Conservation (phyloP, 2,329 filamentous ascomycete species). For the Neonectria ditissima region DNA sequence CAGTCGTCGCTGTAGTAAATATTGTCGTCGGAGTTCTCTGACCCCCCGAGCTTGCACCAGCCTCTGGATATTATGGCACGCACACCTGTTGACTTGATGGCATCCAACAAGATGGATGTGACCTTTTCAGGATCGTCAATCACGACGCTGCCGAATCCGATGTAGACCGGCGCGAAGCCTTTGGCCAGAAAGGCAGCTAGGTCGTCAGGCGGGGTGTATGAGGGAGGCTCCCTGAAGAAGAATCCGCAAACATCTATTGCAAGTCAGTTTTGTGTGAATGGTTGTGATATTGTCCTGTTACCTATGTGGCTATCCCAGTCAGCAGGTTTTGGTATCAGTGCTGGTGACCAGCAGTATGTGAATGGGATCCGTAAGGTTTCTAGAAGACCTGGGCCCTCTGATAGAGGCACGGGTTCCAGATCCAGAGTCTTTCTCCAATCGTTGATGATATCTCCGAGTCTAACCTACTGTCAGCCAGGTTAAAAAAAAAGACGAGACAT, state of each 20-base stretch:
- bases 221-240: slow-evolving; percentile 68
- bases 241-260: slow-evolving; percentile 67
- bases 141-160: slow-evolving; percentile 80
- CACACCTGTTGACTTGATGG: slow-evolving; percentile 70
- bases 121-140: slow-evolving; percentile 75
- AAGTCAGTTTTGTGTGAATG: neutral
- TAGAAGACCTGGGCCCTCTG: slow-evolving; percentile 78
- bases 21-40: slow-evolving; percentile 61
- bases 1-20: slow-evolving; percentile 77
- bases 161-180: slow-evolving; percentile 73
- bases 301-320: slow-evolving; percentile 74
- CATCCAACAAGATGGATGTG: slow-evolving; percentile 75
- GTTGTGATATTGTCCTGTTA: neutral
- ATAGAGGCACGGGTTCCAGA: slow-evolving; percentile 41
- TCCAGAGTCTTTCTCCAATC: slow-evolving; percentile 26
- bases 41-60: slow-evolving; percentile 73
- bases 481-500: neutral
- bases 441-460: slow-evolving; percentile 34
- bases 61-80: slow-evolving; percentile 77
- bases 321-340: slow-evolving; percentile 72
- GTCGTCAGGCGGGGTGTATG: slow-evolving; percentile 65
- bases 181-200: slow-evolving; percentile 66
- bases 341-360: slow-evolving; percentile 83
- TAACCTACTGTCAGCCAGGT: neutral
- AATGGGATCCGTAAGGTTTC: slow-evolving; percentile 76